Evolutionary conservation across 108 stramenopile genomes (phyloP).

Genomic region (Nitzschia sp.): DNA sequence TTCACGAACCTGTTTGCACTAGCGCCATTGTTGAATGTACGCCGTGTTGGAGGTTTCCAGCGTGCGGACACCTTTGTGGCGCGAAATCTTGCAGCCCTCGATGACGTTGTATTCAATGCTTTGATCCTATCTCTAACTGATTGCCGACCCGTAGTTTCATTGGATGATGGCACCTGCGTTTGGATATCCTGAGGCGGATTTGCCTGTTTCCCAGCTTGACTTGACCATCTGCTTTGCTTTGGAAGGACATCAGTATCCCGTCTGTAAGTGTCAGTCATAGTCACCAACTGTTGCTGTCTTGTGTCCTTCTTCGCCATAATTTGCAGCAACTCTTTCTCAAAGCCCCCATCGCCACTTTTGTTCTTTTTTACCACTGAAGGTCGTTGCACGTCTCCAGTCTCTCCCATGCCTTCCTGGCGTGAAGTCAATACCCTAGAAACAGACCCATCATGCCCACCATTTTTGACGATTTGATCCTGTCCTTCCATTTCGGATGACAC

Average conservation of each 20-base stretch:
- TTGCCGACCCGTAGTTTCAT: not conserved
- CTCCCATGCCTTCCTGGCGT: too few species aligned
- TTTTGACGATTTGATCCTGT: not conserved
- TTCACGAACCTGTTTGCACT: not conserved
- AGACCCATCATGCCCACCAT: not conserved
- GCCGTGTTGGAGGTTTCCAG: not conserved
- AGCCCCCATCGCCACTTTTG: not conserved
- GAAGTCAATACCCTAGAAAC: too few species aligned
- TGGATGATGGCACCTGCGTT: too few species aligned
- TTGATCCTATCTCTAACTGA: slow-evolving; percentile 27
- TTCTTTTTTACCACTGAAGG: not conserved
- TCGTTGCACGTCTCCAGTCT: too few species aligned
- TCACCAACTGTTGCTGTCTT: not conserved
- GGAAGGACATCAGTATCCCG: too few species aligned
- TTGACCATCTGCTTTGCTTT: too few species aligned
- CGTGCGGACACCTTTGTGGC: not conserved
- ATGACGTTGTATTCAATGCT: slow-evolving; percentile 18
- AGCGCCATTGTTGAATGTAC: slow-evolving; percentile 1
- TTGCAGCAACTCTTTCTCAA: slow-evolving; percentile 1
- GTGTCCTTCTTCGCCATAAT: slow-evolving; percentile 4
- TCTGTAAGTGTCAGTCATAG: not conserved
- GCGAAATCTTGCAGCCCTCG: not conserved
- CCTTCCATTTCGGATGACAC: not conserved
- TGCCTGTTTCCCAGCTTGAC: too few species aligned
- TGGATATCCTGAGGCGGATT: too few species aligned